Evolutionary conservation across 148 eudicot genomes (phyloP), one percentile per base, ranked within the genome.

Genomic region (Amaranthus hypochondriacus): DNA sequence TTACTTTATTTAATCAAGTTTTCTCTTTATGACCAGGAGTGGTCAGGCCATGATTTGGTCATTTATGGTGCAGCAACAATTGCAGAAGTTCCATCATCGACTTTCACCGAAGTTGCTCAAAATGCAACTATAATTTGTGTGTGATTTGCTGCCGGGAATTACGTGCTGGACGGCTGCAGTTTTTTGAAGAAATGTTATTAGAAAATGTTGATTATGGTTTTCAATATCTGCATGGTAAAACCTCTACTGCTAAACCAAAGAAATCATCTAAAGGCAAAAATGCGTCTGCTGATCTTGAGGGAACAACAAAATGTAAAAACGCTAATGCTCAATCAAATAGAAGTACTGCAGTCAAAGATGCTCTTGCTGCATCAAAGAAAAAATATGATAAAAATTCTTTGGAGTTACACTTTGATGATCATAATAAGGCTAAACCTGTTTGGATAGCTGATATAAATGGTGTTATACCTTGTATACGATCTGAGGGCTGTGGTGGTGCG

Each of bases 141-240:
- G 83, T 88, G 59, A 64, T 67, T 48, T 90, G 90, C 75, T 90
- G 92, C 76, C 78, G 76, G 21, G 91, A 90, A 80, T 57, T 87
- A 8, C 88, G 90, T 51, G 79, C 72, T 72, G 87, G 87, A 28
- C 61, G 78, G 58, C 78, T 84, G 11, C 82, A 62, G 64, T 82
- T 79, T 66, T 77, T 76, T 57, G 82, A 76, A 48, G 82, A 77
- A 77, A 80, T 79, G 70, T 48, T 49, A 14, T 66, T 80, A 68
- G 73, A 83, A 10, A 76, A 57, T 68, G 59, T 57, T 50, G 77
- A 86, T 73, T 63, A 68, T 73, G 89, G 85, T 47, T 12, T 72
- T 7, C 47, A 18, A 4, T 79, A 84, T 77, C 54, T 86, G 72
- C 85, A 86, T 76, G 91, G 86, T 10, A 6, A 49, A 71, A n/a